phyloP scores from a whole-genome alignment of 1,284 basidiomycete species.

The Tylopilus sp. region DNA sequence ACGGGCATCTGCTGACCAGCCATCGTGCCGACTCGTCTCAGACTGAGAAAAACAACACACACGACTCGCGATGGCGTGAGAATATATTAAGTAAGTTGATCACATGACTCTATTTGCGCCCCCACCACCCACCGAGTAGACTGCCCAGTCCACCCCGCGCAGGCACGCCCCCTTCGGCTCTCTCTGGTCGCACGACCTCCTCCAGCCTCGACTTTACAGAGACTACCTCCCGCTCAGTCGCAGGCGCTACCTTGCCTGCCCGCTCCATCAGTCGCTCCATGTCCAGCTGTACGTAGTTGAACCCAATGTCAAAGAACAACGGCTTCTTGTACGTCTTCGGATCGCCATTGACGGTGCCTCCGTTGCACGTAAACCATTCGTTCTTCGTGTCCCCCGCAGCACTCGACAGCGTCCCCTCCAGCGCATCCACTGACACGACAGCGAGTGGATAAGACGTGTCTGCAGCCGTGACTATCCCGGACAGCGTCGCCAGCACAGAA shows the following conservation, averaged over 20 bases:
- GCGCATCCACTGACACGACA: constrained; percentile 40
- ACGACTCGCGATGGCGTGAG: constrained; percentile 22
- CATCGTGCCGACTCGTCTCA: constrained; percentile 20
- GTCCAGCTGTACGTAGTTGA: constrained; percentile 85
- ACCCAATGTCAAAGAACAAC: constrained; percentile 90
- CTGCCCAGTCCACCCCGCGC: constrained; percentile 39
- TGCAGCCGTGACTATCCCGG: constrained; percentile 40
- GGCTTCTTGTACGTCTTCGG: constrained; percentile 67
- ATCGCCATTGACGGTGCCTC: constrained; percentile 49
- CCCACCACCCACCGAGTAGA: constrained; percentile 57
- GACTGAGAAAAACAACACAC: constrained; percentile 18
- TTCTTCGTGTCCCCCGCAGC: constrained; percentile 63
- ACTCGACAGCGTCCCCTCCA: constrained; percentile 48
- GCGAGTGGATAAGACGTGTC: constrained; percentile 54
- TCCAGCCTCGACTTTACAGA: constrained; percentile 26
- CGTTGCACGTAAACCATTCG: constrained; percentile 77
- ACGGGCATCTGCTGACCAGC: constrained; percentile 29
- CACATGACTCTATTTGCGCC: constrained; percentile 33
- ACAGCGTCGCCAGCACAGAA: constrained; percentile 43
- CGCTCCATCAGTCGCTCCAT: constrained; percentile 72
- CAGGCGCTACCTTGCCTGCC: constrained; percentile 54
- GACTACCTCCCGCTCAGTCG: constrained; percentile 23
- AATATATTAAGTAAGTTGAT: constrained; percentile 3
- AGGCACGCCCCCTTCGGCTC: constrained; percentile 38
- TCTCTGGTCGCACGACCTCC: constrained; percentile 33